Evolutionary conservation across 2,329 filamentous ascomycete species (phyloP).

Genomic region (Thielaviopsis ethacetica): DNA sequence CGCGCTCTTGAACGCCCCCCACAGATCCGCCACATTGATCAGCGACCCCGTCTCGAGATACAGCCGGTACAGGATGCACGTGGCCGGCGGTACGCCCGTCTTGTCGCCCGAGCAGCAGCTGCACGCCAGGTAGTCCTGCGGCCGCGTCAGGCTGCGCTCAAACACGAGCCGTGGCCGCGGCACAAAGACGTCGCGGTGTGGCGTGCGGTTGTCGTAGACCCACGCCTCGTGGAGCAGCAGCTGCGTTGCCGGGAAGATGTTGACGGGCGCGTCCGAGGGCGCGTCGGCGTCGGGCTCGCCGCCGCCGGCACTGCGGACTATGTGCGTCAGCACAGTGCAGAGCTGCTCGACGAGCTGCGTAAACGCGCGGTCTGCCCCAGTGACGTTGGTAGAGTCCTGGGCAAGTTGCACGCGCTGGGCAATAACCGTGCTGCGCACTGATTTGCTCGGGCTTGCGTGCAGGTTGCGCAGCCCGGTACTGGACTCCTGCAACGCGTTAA

Average conservation of each 20-base stretch:
- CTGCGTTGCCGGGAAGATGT: slow-evolving; percentile 21
- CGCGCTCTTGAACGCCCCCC: slow-evolving; percentile 57
- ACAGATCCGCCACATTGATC: slow-evolving; percentile 66
- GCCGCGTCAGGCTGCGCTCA: slow-evolving; percentile 53
- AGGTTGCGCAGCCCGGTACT: slow-evolving; percentile 29
- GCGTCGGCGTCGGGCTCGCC: neutral
- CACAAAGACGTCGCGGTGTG: slow-evolving; percentile 57
- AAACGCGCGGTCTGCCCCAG: slow-evolving; percentile 53
- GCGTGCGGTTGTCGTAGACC: slow-evolving; percentile 55
- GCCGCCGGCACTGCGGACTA: slow-evolving; percentile 24
- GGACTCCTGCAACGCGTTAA: slow-evolving; percentile 20
- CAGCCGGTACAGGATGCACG: slow-evolving; percentile 60
- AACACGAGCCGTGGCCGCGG: slow-evolving; percentile 55
- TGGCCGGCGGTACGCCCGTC: slow-evolving; percentile 37
- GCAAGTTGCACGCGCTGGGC: slow-evolving; percentile 69
- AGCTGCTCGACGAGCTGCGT: slow-evolving; percentile 42
- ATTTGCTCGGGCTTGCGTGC: slow-evolving; percentile 53
- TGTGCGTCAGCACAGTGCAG: slow-evolving; percentile 11
- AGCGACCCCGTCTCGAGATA: slow-evolving; percentile 62
- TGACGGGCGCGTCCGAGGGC: slow-evolving; percentile 12
- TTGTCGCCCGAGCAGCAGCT: slow-evolving; percentile 40
- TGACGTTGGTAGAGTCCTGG: slow-evolving; percentile 54
- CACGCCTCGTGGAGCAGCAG: slow-evolving; percentile 55
- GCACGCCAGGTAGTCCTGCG: slow-evolving; percentile 64
- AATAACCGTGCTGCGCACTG: slow-evolving; percentile 60